phyloP scores from a whole-genome alignment of 495 filamentous ascomycete genomes.

The Aspergillus mulundensis region DNA sequence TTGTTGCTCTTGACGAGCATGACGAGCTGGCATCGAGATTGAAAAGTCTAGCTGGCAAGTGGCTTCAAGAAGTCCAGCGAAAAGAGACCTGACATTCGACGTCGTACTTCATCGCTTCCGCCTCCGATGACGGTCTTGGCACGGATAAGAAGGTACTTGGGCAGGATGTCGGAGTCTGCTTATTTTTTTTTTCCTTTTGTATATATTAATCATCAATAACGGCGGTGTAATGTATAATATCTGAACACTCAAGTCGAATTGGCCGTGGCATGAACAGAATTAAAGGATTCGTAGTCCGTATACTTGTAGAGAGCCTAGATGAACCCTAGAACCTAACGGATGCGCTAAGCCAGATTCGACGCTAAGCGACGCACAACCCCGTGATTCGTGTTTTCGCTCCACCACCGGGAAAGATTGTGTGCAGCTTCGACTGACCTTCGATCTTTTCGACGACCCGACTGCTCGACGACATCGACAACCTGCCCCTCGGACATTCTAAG shows the following conservation, averaged over 20 bases:
- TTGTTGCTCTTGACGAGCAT: conserved; percentile 66
- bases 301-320: not conserved
- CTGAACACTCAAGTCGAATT: not conserved
- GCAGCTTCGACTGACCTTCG: conserved; percentile 37
- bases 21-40: conserved; percentile 69
- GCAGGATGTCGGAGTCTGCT: not conserved
- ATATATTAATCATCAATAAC: conserved; percentile 3
- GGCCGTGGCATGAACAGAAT: not conserved
- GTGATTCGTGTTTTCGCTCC: conserved; percentile 48
- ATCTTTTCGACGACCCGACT: conserved; percentile 40
- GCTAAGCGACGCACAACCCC: conserved; percentile 51
- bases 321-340: conserved; percentile 34
- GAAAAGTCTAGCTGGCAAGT: conserved; percentile 66
- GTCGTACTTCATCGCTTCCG: not conserved
- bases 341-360: conserved; percentile 34
- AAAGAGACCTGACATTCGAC: no score
- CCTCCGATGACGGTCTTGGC: conserved; percentile 1
- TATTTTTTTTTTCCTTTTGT: not conserved
- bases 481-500: conserved; percentile 43
- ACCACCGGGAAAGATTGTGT: conserved; percentile 29
- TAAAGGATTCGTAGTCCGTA: not conserved
- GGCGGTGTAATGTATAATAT: conserved; percentile 1
- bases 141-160: not conserved
- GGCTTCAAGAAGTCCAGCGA: conserved; percentile 50
- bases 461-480: conserved; percentile 46